Percentiles rank a stretch among this genome's conserved stretches.
These are phyloP conservation scores for Rusavskia elegans DNA, from an alignment of 495 filamentous ascomycete genomes.

Conservation along the genomic window DNA sequence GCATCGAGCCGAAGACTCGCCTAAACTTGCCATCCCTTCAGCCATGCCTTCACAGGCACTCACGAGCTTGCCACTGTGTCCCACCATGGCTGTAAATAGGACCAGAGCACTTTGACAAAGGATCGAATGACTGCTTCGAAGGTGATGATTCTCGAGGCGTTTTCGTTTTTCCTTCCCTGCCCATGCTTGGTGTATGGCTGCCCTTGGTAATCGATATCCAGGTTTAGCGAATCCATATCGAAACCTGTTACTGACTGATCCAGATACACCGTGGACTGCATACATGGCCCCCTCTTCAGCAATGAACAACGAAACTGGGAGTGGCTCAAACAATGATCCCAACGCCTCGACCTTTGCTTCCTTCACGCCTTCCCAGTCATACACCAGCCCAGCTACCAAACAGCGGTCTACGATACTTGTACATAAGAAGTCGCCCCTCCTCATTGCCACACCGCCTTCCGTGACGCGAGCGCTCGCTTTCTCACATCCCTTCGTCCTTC, in stretches of 20 bases:
- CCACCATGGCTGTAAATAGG: too few species aligned
- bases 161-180: too few species aligned
- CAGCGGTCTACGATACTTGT: slow-evolving; percentile 83
- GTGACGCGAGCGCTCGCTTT: slow-evolving; percentile 86
- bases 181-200: slow-evolving; percentile 24
- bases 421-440: slow-evolving; percentile 85
- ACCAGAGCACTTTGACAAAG: too few species aligned
- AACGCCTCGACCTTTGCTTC: slow-evolving; percentile 62
- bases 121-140: too few species aligned
- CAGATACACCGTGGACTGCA: slow-evolving; percentile 48
- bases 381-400: slow-evolving; percentile 50
- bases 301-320: slow-evolving; percentile 22
- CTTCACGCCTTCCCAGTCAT: slow-evolving; percentile 68
- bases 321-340: slow-evolving; percentile 27
- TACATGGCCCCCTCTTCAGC: slow-evolving; percentile 14
- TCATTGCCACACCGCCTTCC: slow-evolving; percentile 85
- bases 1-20: background rate
- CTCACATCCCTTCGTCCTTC: slow-evolving; percentile 81
- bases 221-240: background rate
- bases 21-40: background rate
- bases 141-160: too few species aligned
- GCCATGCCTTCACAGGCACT: background rate
- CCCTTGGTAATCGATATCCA: background rate
- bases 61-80: too few species aligned
- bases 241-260: background rate